phyloP scores from a whole-genome alignment of 83 land plant species.

The Isoetes engelmannii region DNA sequence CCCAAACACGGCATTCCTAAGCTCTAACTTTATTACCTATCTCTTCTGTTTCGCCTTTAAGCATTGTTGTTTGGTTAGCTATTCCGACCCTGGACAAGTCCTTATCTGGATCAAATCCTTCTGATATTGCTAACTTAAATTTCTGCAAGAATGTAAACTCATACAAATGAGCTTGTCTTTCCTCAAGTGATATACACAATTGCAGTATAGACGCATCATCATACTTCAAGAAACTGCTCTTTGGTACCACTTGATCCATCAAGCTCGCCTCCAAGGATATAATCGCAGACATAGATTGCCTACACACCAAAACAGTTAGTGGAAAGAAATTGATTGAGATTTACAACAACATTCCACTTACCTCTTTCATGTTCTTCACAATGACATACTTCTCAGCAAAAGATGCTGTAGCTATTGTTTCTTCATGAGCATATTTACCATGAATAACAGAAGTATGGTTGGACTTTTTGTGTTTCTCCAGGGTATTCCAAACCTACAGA shows the following conservation, averaged over 20 bases:
- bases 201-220: background rate
- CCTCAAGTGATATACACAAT: conserved; percentile 2
- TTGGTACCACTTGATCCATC: conserved; percentile 91
- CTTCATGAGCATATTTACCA: conserved; percentile 91
- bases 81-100: conserved; percentile 79
- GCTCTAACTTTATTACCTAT: conserved; percentile 52
- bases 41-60: conserved; percentile 96
- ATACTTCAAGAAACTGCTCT: conserved; percentile 78
- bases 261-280: conserved; percentile 77
- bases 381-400: conserved; percentile 81
- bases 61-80: conserved; percentile 97
- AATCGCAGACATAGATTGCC: conserved; percentile 89
- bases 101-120: conserved; percentile 76
- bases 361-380: conserved; percentile 82
- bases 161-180: background rate
- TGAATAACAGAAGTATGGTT: conserved; percentile 91
- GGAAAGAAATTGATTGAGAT: too few relatives aligned
- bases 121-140: conserved; percentile 73
- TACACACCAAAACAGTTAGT: conserved; percentile 12
- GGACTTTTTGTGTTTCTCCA: conserved; percentile 91
- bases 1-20: background rate
- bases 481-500: conserved; percentile 89
- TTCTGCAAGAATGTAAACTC: conserved; percentile 42
- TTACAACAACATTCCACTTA: conserved; percentile 4
- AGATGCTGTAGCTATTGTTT: conserved; percentile 90